Conservation (phyloP, 2,329 filamentous ascomycete genomes). For the Colletotrichum lentis region DNA sequence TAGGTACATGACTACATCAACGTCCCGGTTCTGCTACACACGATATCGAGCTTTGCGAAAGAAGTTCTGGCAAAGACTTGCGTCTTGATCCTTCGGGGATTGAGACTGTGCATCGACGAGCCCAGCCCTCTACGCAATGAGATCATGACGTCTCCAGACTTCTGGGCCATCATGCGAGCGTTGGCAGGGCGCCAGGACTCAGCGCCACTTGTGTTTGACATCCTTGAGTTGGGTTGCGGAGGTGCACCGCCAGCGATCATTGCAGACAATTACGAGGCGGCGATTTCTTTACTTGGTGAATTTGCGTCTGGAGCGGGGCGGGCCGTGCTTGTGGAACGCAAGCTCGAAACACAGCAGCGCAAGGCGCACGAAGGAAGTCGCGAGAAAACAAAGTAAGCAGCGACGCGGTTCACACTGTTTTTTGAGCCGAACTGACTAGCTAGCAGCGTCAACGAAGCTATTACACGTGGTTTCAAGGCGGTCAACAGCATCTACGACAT, state of each 20-base stretch:
- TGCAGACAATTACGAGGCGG: conserved; percentile 93
- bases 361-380: conserved; percentile 56
- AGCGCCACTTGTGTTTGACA: conserved; percentile 81
- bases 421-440: background rate
- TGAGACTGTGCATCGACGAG: conserved; percentile 81
- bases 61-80: conserved; percentile 79
- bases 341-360: conserved; percentile 61
- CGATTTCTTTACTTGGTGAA: conserved; percentile 83
- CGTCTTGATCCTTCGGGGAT: conserved; percentile 77
- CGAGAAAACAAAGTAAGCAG: conserved; percentile 63
- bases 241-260: conserved; percentile 84
- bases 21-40: conserved; percentile 88
- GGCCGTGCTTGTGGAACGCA: conserved; percentile 74
- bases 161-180: conserved; percentile 88
- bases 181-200: conserved; percentile 75
- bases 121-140: conserved; percentile 84
- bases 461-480: conserved; percentile 81
- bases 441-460: conserved; percentile 61
- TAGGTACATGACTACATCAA: conserved; percentile 91
- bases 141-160: conserved; percentile 95
- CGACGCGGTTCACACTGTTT: conserved; percentile 43
- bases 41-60: conserved; percentile 86
- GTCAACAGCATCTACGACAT: conserved; percentile 83
- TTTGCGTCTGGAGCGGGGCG: conserved; percentile 86
- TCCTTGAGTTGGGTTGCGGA: conserved; percentile 80